Conservation (phyloP, 2,329 filamentous ascomycete genomes). For the Zalaria sp. region DNA sequence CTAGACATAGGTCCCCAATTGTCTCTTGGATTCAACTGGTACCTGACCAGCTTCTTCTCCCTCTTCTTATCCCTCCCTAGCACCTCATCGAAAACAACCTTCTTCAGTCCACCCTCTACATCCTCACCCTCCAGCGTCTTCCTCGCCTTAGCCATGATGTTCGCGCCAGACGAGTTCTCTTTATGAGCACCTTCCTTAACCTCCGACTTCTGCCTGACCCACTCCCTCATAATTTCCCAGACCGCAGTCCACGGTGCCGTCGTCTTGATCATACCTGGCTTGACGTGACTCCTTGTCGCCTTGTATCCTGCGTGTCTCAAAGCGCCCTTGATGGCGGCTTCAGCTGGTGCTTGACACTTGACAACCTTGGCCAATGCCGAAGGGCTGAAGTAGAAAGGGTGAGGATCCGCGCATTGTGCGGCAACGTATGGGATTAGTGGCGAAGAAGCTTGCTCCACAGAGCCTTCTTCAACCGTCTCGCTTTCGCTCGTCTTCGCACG, state of each 20-base stretch:
- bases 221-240: conserved; percentile 90
- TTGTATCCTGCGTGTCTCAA: conserved; percentile 67
- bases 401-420: conserved; percentile 52
- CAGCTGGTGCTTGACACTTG: conserved; percentile 66
- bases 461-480: no score
- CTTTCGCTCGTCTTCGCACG: background rate
- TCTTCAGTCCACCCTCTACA: conserved; percentile 16
- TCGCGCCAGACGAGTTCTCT: conserved; percentile 55
- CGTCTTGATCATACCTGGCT: conserved; percentile 81
- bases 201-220: conserved; percentile 67
- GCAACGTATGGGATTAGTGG: conserved; percentile 34
- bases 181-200: conserved; percentile 60
- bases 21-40: conserved; percentile 77
- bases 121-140: conserved; percentile 14
- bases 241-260: conserved; percentile 81
- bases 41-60: conserved; percentile 58
- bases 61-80: conserved; percentile 54
- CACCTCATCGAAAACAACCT: conserved; percentile 65
- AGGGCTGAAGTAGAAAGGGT: conserved; percentile 79
- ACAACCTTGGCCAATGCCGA: conserved; percentile 61
- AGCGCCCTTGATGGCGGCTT: conserved; percentile 68
- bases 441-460: conserved; percentile 1
- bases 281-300: conserved; percentile 76
- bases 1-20: conserved; percentile 81
- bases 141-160: conserved; percentile 34